Evolutionary conservation across 768 basidiomycete genomes (phyloP).

Genomic region (Podaxis sp.): DNA sequence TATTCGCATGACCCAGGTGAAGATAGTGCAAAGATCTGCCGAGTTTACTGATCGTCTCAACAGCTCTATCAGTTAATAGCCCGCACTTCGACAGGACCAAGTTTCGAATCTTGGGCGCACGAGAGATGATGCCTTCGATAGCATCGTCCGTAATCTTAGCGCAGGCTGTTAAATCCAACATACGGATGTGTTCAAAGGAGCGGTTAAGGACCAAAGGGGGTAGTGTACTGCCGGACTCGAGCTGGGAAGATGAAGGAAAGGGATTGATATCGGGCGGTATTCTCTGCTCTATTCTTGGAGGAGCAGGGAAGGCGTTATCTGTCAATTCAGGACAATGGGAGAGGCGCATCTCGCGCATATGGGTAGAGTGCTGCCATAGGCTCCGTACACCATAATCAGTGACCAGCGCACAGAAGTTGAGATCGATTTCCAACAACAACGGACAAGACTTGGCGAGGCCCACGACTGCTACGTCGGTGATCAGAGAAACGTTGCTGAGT

Average conservation of each 20-base stretch:
- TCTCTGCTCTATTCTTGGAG: conserved; percentile 39
- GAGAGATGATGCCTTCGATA: conserved; percentile 75
- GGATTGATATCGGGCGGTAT: conserved; percentile 32
- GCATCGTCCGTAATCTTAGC: conserved; percentile 76
- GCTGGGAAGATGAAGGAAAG: conserved; percentile 38
- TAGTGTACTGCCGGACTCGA: conserved; percentile 29
- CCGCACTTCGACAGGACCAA: conserved; percentile 84
- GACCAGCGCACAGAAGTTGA: conserved; percentile 76
- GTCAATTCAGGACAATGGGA: conserved; percentile 76
- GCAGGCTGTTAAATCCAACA: conserved; percentile 91
- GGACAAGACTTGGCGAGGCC: conserved; percentile 76
- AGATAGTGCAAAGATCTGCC: conserved; percentile 94
- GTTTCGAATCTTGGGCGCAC: conserved; percentile 81
- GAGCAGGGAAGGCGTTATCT: conserved; percentile 81
- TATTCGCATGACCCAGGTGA: conserved; percentile 87
- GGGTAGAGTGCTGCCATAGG: conserved; percentile 72
- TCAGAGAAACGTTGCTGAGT: conserved; percentile 65
- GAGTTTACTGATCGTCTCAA: conserved; percentile 80
- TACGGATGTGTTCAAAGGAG: conserved; percentile 80
- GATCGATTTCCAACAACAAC: conserved; percentile 89
- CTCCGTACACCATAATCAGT: conserved; percentile 77
- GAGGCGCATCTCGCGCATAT: conserved; percentile 90
- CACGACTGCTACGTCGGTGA: conserved; percentile 77
- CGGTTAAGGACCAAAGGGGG: conserved; percentile 65
- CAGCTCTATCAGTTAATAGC: conserved; percentile 72